phyloP scores from a whole-genome alignment of 2,329 filamentous ascomycete species.

The Diaporthe velutina region DNA sequence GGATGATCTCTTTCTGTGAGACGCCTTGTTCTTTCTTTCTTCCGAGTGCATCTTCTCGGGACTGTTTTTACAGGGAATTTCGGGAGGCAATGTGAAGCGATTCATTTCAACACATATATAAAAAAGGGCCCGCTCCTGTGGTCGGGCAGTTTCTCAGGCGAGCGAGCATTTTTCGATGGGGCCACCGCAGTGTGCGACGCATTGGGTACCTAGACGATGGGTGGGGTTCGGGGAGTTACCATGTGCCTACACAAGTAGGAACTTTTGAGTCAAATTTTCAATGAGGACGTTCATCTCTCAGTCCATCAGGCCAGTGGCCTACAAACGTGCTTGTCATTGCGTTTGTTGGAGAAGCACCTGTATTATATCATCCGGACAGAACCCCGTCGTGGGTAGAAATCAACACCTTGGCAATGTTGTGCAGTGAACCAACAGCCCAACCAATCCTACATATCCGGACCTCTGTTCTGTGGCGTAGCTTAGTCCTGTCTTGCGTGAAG shows the following conservation, averaged over 20 bases:
- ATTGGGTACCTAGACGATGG: slow-evolving; percentile 18
- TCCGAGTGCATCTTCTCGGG: neutral
- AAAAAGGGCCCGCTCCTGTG: neutral
- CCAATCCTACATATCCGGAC: too few relatives aligned
- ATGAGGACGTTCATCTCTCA: neutral
- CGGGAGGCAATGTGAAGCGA: neutral
- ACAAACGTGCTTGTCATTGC: neutral
- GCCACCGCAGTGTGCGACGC: slow-evolving; percentile 5
- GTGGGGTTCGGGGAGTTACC: slow-evolving; percentile 16
- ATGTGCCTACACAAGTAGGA: neutral
- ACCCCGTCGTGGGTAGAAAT: neutral
- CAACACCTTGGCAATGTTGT: neutral
- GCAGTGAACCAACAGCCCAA: too few relatives aligned
- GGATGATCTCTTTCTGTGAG: neutral
- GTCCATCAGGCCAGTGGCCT: too few relatives aligned
- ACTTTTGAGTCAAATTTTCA: neutral
- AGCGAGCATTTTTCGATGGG: slow-evolving; percentile 15
- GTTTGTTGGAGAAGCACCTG: neutral
- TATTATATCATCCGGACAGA: neutral
- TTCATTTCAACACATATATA: neutral
- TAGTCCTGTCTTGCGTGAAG: too few relatives aligned
- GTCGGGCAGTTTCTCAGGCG: slow-evolving; percentile 4
- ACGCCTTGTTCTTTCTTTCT: neutral
- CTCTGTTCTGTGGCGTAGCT: too few relatives aligned
- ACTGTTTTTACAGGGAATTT: neutral